Percentiles rank a stretch among this genome's conserved stretches.
Evolutionary conservation across 2,329 filamentous ascomycete genomes (phyloP).

Genomic region (Juglanconis sp.): DNA sequence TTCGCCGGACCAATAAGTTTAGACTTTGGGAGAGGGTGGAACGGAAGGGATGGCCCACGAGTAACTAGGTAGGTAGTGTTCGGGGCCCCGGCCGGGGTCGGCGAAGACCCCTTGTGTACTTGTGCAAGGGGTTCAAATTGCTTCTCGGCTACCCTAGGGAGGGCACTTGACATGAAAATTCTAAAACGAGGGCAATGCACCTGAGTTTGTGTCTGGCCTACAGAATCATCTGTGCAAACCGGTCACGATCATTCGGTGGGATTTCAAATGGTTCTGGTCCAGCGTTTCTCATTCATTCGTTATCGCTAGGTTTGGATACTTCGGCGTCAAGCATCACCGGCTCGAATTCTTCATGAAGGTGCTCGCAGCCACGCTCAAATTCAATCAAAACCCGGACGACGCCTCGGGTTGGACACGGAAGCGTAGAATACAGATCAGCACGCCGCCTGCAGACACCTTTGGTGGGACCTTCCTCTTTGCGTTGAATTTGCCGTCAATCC

Average conservation of each 20-base stretch:
- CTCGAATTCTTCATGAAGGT: slow-evolving; percentile 52
- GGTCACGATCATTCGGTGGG: slow-evolving; percentile 53
- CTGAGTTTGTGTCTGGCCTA: slow-evolving; percentile 24
- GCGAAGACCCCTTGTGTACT: no score
- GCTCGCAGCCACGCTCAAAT: slow-evolving; percentile 50
- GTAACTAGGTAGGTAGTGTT: no score
- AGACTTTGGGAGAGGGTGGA: no score
- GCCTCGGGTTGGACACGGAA: slow-evolving; percentile 40
- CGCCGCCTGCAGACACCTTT: slow-evolving; percentile 52
- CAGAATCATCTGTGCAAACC: slow-evolving; percentile 44
- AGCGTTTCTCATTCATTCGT: slow-evolving; percentile 54
- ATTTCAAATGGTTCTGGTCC: slow-evolving; percentile 57
- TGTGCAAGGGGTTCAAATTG: no score
- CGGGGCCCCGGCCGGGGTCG: no score
- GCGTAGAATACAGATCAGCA: slow-evolving; percentile 54
- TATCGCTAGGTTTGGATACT: slow-evolving; percentile 50
- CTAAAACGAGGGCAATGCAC: slow-evolving; percentile 45
- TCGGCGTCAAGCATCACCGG: slow-evolving; percentile 50
- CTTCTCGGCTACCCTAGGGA: no score
- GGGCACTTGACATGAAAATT: no score
- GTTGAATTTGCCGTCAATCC: slow-evolving; percentile 61
- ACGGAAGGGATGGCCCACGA: no score
- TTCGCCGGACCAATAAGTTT: no score
- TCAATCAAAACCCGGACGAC: slow-evolving; percentile 45
- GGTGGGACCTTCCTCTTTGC: slow-evolving; percentile 59